Base-by-base conservation (phyloP, 345 rosid genomes). In the Hirschfeldia incana region DNA sequence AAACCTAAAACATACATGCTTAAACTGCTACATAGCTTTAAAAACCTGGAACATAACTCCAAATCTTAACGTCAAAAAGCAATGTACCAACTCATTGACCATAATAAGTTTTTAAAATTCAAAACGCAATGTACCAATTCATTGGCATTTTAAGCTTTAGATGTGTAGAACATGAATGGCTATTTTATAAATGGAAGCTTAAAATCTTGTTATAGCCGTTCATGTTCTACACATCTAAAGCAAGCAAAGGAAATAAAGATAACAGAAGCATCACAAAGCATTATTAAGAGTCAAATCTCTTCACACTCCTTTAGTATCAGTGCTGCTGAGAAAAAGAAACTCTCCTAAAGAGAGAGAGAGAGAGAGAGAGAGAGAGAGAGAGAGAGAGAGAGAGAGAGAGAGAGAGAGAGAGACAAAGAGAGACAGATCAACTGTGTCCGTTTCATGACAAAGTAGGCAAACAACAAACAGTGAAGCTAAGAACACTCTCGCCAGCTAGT, bases 401-500 rank as follows among this genome's bases (percentile, higher is more conserved):
- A 29, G 32, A 29, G 32, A 42, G 15, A 44, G 16, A 66, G 32
- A 58, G 30, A 55, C 6, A 46, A 2, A 49, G 57, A 13, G 29
- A 33, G 3, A 73, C 9, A 73, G 68, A 67, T n/a, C 67, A 58
- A 73, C 61, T 55, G 16, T 49, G 60, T 60, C 30, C 30, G 0
- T 9, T 46, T 62, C 70, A 39, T 29, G 63, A 73, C 74, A 62
- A 36, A 67, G 74, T n/a, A 79, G 10, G 46, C 73, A 74, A 59
- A 73, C 70, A 73, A 67, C 70, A 73, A 61, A 61, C 65, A 32
- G n/a, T 21, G 53, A 12, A 66, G 70, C 58, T 46, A 79, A 73
- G 33, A 32, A 59, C 32, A 68, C 68, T 59, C 74, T 60, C 65
- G 10, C 16, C 53, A 51, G 28, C 60, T 62, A 81, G 70, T 81